phyloP scores from a whole-genome alignment of 2,329 filamentous ascomycete species.

The Aspergillus hortae region DNA sequence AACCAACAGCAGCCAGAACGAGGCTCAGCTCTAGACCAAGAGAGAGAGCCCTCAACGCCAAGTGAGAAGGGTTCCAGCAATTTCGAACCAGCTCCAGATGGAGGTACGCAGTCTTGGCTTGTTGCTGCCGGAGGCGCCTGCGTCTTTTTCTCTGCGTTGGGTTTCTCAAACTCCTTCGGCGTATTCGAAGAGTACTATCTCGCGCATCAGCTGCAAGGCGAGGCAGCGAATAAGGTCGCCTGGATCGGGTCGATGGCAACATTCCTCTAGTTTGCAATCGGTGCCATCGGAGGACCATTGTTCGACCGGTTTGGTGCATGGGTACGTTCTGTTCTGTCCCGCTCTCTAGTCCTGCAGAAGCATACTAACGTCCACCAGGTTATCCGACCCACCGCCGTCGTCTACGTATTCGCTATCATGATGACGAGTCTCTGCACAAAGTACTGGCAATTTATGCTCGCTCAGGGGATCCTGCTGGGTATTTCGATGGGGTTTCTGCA shows the following conservation, averaged over 20 bases:
- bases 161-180: slow-evolving; percentile 46
- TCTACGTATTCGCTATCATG: slow-evolving; percentile 57
- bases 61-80: neutral
- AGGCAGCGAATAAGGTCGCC: slow-evolving; percentile 39
- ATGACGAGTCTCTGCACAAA: slow-evolving; percentile 56
- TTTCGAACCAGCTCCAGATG: slow-evolving; percentile 30
- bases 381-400: slow-evolving; percentile 12
- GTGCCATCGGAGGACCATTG: slow-evolving; percentile 19
- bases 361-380: slow-evolving; percentile 5
- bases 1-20: neutral
- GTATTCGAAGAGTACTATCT: slow-evolving; percentile 49
- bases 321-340: slow-evolving; percentile 15
- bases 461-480: slow-evolving; percentile 21
- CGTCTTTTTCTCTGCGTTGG: slow-evolving; percentile 39
- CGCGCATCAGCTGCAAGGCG: slow-evolving; percentile 36
- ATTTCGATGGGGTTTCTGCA: slow-evolving; percentile 39
- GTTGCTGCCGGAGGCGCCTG: slow-evolving; percentile 20
- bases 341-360: too few species aligned
- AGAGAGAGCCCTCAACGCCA: neutral
- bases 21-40: neutral
- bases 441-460: slow-evolving; percentile 52
- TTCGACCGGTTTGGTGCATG: slow-evolving; percentile 21
- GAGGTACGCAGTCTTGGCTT: slow-evolving; percentile 24
- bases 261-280: slow-evolving; percentile 21
- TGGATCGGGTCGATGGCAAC: slow-evolving; percentile 46